phyloP scores from a whole-genome alignment of 768 basidiomycete genomes.

The Boletus sensibilis region DNA sequence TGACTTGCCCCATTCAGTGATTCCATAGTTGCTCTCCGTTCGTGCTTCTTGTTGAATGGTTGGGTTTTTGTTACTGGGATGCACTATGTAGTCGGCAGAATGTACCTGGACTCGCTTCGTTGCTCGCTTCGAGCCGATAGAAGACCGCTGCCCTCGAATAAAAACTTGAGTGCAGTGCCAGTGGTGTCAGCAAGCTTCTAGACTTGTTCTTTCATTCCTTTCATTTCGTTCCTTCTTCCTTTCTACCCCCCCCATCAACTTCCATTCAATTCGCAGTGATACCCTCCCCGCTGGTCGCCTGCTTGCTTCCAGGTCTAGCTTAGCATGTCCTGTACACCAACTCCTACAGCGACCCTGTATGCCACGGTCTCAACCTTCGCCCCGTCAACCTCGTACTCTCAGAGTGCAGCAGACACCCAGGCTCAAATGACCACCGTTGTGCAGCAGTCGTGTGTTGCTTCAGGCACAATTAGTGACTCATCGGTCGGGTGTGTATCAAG shows the following conservation, averaged over 20 bases:
- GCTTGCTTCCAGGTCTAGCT: not conserved
- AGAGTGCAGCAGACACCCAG: constrained; percentile 33
- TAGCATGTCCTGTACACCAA: constrained; percentile 40
- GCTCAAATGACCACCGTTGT: constrained; percentile 35
- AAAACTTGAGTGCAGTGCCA: not conserved
- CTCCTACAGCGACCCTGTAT: constrained; percentile 45
- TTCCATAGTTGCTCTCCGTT: constrained; percentile 56
- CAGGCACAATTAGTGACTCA: constrained; percentile 24
- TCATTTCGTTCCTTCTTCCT: not conserved
- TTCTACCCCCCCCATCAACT: no score
- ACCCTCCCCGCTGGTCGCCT: not conserved
- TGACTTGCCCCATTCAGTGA: constrained; percentile 46
- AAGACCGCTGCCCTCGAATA: not conserved
- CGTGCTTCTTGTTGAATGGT: not conserved
- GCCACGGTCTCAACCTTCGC: constrained; percentile 36
- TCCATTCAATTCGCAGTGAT: not conserved
- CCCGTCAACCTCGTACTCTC: constrained; percentile 38
- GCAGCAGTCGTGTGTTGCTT: constrained; percentile 33
- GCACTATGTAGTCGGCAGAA: not conserved
- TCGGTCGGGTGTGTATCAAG: constrained; percentile 31
- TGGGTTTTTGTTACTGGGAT: not conserved
- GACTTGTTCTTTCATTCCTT: constrained; percentile 5
- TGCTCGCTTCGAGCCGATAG: not conserved
- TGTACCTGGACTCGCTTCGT: not conserved
- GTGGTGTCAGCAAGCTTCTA: not conserved